Evolutionary conservation across 441 rosid species (phyloP), one percentile per base, ranked within the genome.

Genomic region (Populus hybrid): DNA sequence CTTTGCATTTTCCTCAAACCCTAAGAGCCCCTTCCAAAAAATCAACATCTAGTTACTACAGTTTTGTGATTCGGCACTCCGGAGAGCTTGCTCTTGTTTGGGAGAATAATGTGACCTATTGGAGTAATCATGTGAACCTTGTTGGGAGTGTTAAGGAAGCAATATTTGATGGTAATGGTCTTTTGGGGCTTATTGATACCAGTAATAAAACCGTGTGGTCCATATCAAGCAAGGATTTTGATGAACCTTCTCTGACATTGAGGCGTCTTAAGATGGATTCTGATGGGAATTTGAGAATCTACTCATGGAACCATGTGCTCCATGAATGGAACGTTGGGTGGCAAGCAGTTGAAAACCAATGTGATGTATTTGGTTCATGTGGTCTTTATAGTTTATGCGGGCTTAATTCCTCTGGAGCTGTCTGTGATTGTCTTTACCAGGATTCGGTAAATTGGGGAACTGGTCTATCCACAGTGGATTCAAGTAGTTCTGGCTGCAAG

Each of bases 301-400:
- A 82, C 80, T 80, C 84, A 0, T 86, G 88, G 88, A 72, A 82
- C 67, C 69, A 36, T 26, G 72, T 26, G 34, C 72, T 40, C 10
- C 72, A 57, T 69, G 77, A 67, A 23, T 82, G 87, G 89, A 84
- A 79, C 42, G 76, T 84, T 66, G 82, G 80, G 20, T 86, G 86
- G 88, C 85, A 84, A 80, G 89, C 85, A 8, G 85, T 82, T 79
- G 86, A 83, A 75, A 84, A 82, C 70, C 89, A 84, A 77, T 86
- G 89, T 28, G 32, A 79, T 34, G 86, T 82, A 66, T 86, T 86
- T 72, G 89, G 85, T 66, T 75, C 83, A 66, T 86, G 89, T 79
- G 87, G 85, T 79, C 77, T 84, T 79, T 84, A 86, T 74, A 81
- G 87, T 59, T 7, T 82, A 34, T 84, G 87, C 68, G 78, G 81